Conservation (phyloP, 148 eudicot genomes). For the Amaranthus palmeri region DNA sequence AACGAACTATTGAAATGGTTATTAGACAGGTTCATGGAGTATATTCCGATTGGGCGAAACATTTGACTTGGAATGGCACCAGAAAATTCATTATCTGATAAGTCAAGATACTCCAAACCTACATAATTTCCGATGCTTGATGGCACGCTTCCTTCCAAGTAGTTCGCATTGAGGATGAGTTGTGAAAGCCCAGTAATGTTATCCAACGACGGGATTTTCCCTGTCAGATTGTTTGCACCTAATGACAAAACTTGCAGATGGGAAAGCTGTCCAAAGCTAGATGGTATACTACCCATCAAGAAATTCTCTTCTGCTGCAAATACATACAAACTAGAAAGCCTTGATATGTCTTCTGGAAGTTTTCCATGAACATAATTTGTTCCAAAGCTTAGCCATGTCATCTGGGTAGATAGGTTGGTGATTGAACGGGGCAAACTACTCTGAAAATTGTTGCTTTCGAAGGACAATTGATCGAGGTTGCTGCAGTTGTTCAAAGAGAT, state of each 20-base stretch:
- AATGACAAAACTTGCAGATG: conserved; percentile 21
- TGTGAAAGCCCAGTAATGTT: conserved; percentile 19
- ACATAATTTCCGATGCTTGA: conserved; percentile 21
- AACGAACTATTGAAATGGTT: conserved; percentile 26
- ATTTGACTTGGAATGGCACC: conserved; percentile 25
- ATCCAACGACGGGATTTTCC: conserved; percentile 30
- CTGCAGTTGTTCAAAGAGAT: conserved; percentile 30
- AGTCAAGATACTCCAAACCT: conserved; percentile 16
- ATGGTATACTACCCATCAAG: conserved; percentile 29
- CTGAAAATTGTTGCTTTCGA: conserved; percentile 25
- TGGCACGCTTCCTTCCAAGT: conserved; percentile 27
- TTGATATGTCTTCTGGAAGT: conserved; percentile 30
- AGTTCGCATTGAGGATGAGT: conserved; percentile 20
- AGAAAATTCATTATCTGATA: conserved; percentile 24
- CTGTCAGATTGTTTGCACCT: conserved; percentile 24
- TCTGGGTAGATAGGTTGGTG: conserved; percentile 29
- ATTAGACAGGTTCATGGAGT: conserved; percentile 20
- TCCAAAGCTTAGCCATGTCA: conserved; percentile 18
- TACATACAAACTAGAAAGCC: conserved; percentile 24
- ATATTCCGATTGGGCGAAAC: conserved; percentile 8
- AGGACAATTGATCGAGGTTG: conserved; percentile 18
- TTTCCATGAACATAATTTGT: conserved; percentile 24
- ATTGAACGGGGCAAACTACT: conserved; percentile 25
- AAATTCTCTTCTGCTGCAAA: conserved; percentile 16
- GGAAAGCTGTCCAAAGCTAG: conserved; percentile 23